Base-by-base conservation (phyloP, 805 yeast genomes). In the Torulaspora maleeae region DNA sequence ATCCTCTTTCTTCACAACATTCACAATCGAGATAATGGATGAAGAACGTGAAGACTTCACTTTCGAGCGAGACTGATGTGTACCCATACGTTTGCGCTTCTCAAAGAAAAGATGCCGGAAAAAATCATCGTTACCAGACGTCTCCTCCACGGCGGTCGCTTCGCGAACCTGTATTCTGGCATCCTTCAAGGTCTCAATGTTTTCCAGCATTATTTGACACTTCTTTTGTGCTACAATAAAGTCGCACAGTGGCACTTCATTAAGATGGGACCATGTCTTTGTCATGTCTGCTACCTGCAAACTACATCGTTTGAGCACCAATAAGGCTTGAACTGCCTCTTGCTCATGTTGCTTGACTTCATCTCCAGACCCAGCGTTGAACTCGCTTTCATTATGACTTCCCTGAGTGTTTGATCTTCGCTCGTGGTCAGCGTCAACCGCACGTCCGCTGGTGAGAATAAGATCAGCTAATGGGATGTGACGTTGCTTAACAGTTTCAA, bases 201-300 rank as follows among this genome's bases (percentile, higher is more conserved):
- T 44, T 16, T 48, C 45, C 8, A 48, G 47, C 48, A 48, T 48
- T 9, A 46, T 36, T 38, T 48, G 46, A 32, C 51, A 48, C 33
- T 45, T 48, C 30, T 41, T 48, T 32, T 48, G 51, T 10, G 47
- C 51, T 17, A 48, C 51, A 17, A 48, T 43, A 36, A 48, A 48
- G 25, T 48, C 51, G 15, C 51, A 48, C 19, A 48, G 25, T 13
- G 51, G 48, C 16, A 48, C 35, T 4, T 28, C 32, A 16, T 35
- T 15, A 15, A 42, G 15, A 9, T 44, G 38, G 24, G 47, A 36
- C 51, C 51, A 48, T 9, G 28, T 29, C 22, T 19, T 36, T 6
- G 48, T 27, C 47, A 48, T 48, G 17, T 42, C 42, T 4, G 45
- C 17, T 11, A 48, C 44, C 10, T 44, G 35, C 32, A 25, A 17